These are phyloP conservation scores for Hypoxylon sp. DNA, from an alignment of 2,329 filamentous ascomycete genomes.

Conservation along the genomic window DNA sequence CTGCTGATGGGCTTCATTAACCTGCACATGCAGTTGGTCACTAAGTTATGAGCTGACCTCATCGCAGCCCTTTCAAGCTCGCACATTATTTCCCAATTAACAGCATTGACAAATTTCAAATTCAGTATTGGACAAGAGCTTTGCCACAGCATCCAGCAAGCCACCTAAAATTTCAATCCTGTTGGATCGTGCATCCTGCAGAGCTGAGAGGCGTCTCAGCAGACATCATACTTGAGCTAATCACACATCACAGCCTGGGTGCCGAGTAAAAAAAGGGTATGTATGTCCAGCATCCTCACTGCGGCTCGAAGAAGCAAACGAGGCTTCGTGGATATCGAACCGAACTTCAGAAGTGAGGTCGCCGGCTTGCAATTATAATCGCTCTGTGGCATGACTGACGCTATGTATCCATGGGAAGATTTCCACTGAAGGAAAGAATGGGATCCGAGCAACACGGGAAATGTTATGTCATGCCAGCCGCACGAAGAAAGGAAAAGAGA, in stretches of 20 bases:
- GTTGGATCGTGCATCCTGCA: constrained; percentile 12
- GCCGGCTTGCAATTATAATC: constrained; percentile 71
- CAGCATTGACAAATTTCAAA: constrained; percentile 20
- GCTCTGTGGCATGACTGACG: constrained; percentile 84
- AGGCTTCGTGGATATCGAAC: constrained; percentile 47
- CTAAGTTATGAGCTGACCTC: constrained; percentile 32
- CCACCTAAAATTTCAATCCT: background rate
- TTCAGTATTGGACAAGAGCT: constrained; percentile 10
- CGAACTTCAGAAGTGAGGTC: constrained; percentile 46
- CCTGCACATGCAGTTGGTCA: constrained; percentile 24
- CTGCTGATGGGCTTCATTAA: constrained; percentile 19
- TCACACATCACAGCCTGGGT: background rate
- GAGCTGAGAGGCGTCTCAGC: background rate
- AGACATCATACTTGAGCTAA: constrained; percentile 2
- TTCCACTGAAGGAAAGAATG: constrained; percentile 60
- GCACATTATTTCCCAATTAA: constrained; percentile 26
- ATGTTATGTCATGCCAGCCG: constrained; percentile 79
- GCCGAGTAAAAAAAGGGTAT: constrained; percentile 6
- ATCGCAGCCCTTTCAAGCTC: constrained; percentile 26
- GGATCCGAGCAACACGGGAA: constrained; percentile 86
- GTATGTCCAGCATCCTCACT: constrained; percentile 68
- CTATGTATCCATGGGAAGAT: constrained; percentile 67
- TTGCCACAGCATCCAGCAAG: constrained; percentile 13
- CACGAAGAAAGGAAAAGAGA: constrained; percentile 77
- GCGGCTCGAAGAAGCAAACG: constrained; percentile 51